These are phyloP conservation scores for Chaetomium sp. DNA, from an alignment of 2,329 filamentous ascomycete genomes.

Conservation along the genomic window DNA sequence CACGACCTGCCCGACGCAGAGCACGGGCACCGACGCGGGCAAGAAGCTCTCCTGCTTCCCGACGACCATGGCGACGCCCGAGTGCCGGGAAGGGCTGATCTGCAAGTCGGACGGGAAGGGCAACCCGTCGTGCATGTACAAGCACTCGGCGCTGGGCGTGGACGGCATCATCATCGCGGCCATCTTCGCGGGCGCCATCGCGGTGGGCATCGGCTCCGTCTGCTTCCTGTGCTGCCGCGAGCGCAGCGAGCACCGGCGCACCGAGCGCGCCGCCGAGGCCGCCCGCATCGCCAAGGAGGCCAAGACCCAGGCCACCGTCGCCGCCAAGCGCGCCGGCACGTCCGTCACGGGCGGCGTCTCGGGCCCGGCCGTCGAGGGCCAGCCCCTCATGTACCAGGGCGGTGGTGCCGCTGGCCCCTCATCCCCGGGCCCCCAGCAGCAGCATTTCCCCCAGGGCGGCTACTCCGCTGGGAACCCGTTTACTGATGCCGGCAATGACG, in stretches of 20 bases:
- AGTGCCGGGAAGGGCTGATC: conserved; percentile 49
- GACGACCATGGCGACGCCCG: conserved; percentile 40
- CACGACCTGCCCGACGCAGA: conserved; percentile 45
- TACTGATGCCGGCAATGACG: conserved; percentile 22
- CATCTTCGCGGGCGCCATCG: conserved; percentile 48
- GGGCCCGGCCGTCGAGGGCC: conserved; percentile 24
- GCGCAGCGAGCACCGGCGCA: conserved; percentile 47
- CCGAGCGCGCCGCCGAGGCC: conserved; percentile 52
- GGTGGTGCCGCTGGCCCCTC: conserved; percentile 2
- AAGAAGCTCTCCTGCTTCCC: conserved; percentile 44
- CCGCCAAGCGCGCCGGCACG: conserved; percentile 43
- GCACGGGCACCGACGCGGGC: conserved; percentile 41
- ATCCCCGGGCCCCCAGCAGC: conserved; percentile 7
- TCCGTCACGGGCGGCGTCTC: conserved; percentile 31
- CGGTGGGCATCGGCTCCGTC: conserved; percentile 45
- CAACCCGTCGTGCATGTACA: conserved; percentile 49
- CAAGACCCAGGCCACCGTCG: conserved; percentile 30
- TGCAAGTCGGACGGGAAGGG: conserved; percentile 49
- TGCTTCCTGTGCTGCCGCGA: conserved; percentile 57
- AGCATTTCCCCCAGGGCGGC: conserved; percentile 8
- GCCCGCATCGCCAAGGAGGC: conserved; percentile 52
- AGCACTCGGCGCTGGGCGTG: conserved; percentile 45
- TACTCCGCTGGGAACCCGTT: conserved; percentile 29
- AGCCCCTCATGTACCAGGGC: conserved; percentile 36
- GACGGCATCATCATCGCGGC: conserved; percentile 53